A percentile compares a stretch with the other conserved stretches of the same genome.
Conservation (phyloP, 768 basidiomycete species). For the Tulasnella calospora region DNA sequence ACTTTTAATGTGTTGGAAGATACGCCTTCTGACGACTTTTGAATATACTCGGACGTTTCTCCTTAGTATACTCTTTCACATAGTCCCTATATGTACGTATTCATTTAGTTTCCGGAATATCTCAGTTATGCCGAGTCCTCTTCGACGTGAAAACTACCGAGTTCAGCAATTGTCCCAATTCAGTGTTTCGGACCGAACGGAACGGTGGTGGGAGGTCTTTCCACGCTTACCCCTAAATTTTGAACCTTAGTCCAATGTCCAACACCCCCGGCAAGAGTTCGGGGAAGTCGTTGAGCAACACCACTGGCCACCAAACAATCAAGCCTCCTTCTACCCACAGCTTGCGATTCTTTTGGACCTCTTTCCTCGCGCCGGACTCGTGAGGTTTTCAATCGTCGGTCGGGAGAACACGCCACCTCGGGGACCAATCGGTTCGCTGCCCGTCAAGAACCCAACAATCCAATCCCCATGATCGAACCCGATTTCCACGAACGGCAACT, state of each 20-base stretch:
- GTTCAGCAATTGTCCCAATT: too few relatives aligned
- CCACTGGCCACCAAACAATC: too few relatives aligned
- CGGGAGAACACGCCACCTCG: not conserved
- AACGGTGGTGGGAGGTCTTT: not conserved
- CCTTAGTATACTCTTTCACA: not conserved
- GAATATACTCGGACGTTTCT: not conserved
- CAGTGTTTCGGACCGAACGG: too few relatives aligned
- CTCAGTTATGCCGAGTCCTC: not conserved
- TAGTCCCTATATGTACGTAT: not conserved
- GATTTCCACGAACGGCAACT: not conserved
- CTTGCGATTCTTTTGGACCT: not conserved
- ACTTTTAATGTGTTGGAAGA: not conserved
- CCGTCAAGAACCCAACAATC: not conserved
- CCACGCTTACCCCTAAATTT: not conserved
- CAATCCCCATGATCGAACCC: not conserved
- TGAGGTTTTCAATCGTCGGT: not conserved
- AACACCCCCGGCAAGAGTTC: not conserved
- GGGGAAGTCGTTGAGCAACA: too few relatives aligned
- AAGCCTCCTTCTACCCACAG: not conserved
- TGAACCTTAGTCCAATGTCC: not conserved
- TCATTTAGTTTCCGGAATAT: not conserved
- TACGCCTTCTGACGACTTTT: not conserved
- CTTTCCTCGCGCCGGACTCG: not conserved
- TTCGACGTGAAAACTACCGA: not conserved
- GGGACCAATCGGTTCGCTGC: slow-evolving; percentile 1